Conservation (phyloP, 2,329 filamentous ascomycete genomes). For the Penicillium sp. region DNA sequence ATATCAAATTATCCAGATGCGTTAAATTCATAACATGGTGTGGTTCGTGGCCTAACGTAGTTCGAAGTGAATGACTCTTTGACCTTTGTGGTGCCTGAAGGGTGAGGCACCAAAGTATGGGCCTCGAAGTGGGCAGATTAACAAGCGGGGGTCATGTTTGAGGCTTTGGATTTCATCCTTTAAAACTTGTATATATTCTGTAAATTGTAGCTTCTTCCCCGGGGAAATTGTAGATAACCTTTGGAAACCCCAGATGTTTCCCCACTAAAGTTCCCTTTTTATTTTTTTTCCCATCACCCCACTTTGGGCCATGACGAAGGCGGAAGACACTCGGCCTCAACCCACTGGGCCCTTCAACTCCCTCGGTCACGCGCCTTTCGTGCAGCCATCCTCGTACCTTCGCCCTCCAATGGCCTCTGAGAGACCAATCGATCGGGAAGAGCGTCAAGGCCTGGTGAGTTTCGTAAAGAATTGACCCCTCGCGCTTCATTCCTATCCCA, state of each 20-base stretch:
- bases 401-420: constrained; percentile 47
- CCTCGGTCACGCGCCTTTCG: constrained; percentile 48
- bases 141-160: background rate
- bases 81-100: too few species aligned
- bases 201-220: background rate
- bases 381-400: constrained; percentile 51
- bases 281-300: constrained; percentile 9
- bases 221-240: background rate
- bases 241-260: background rate
- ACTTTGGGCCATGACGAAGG: constrained; percentile 23
- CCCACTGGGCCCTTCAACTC: constrained; percentile 20
- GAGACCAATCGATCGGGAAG: constrained; percentile 50
- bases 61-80: too few species aligned
- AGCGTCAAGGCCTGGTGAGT: constrained; percentile 51
- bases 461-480: constrained; percentile 10
- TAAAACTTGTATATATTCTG: background rate
- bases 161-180: background rate
- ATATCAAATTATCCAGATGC: too few species aligned
- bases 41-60: too few species aligned
- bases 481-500: background rate
- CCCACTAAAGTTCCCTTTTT: background rate
- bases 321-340: constrained; percentile 24
- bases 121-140: background rate
- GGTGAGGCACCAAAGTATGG: background rate
- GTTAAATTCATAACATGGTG: too few species aligned